Base-by-base conservation (phyloP, 2,329 filamentous ascomycete species). In the Fusarium sp. region DNA sequence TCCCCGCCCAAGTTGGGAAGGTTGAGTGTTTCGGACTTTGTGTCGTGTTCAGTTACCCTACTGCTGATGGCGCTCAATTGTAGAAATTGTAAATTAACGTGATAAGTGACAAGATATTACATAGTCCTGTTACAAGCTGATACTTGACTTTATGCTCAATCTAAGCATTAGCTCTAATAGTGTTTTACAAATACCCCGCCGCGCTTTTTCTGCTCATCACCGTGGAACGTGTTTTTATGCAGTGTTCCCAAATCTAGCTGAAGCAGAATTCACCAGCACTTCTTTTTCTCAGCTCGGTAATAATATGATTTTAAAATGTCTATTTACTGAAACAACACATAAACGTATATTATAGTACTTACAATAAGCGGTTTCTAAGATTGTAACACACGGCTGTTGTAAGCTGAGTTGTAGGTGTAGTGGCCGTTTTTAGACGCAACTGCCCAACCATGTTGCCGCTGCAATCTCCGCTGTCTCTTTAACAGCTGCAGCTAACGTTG, bases 121-220 rank as follows among this genome's bases (percentile, higher is more conserved):
- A 37, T 6, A n/a, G 5, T 37, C 11, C 3, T 12, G 1, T n/a
- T 4, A n/a, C 0, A 37, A 12, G 18, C 6, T 12, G 18, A 37
- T 37, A 4, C 3, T 37, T 4, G 0, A 6, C 5, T 12, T n/a
- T 37, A 37, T 37, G 10, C 3, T 37, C 1, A n/a, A 37, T n/a
- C 10, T n/a, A 18, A 12, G 6, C 3, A 37, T n/a, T 2, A n/a
- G 20, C 20, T 20, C 20, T 20, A 20, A 3, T 20, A 20, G 20
- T 20, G 20, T 20, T 20, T 20, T 20, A 20, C 20, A 20, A 20
- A 20, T 20, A 20, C 20, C 20, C 20, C 20, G 20, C 20, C 3
- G 20, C 20, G 20, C 20, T 20, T 20, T 20, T 20, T 20, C 20
- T 20, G 20, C 20, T 20, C 20, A 20, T 20, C 20, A 20, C 20